These are phyloP conservation scores for Trametes cubensis DNA, from an alignment of 768 basidiomycete species.

Conservation along the genomic window DNA sequence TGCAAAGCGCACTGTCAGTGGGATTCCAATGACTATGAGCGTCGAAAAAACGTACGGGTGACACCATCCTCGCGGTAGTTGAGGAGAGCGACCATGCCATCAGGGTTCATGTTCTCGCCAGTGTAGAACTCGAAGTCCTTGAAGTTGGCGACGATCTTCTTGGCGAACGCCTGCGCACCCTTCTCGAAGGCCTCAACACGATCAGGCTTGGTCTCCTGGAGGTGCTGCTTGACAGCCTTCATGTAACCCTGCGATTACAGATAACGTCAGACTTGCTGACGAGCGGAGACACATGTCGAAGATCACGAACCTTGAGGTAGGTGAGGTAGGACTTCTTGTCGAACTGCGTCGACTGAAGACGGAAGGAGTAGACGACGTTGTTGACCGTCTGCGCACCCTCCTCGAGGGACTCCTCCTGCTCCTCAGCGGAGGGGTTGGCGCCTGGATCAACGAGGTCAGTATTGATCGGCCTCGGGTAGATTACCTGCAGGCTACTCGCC, in stretches of 20 bases:
- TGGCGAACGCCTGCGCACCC: conserved; percentile 73
- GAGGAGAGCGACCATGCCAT: conserved; percentile 92
- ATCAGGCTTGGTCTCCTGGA: conserved; percentile 56
- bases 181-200: conserved; percentile 80
- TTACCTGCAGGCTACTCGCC: conserved; percentile 48
- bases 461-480: conserved; percentile 9
- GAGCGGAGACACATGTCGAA: not conserved
- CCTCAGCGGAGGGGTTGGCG: conserved; percentile 92
- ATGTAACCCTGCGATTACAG: conserved; percentile 74
- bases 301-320: conserved; percentile 72
- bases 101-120: conserved; percentile 76
- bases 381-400: conserved; percentile 78
- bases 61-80: conserved; percentile 90
- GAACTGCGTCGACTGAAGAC: conserved; percentile 77
- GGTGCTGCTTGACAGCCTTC: conserved; percentile 80
- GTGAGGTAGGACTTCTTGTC: conserved; percentile 88
- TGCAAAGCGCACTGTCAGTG: conserved; percentile 17
- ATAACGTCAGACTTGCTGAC: not conserved
- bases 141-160: conserved; percentile 89
- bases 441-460: conserved; percentile 47
- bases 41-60: conserved; percentile 61
- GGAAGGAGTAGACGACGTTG: conserved; percentile 92
- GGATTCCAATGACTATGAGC: not conserved
- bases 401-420: conserved; percentile 78
- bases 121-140: conserved; percentile 92